A percentile compares a stretch with the other conserved stretches of the same genome.
These are phyloP conservation scores for Xerocomellus intermedius DNA, from an alignment of 768 basidiomycete species.

Conservation along the genomic window DNA sequence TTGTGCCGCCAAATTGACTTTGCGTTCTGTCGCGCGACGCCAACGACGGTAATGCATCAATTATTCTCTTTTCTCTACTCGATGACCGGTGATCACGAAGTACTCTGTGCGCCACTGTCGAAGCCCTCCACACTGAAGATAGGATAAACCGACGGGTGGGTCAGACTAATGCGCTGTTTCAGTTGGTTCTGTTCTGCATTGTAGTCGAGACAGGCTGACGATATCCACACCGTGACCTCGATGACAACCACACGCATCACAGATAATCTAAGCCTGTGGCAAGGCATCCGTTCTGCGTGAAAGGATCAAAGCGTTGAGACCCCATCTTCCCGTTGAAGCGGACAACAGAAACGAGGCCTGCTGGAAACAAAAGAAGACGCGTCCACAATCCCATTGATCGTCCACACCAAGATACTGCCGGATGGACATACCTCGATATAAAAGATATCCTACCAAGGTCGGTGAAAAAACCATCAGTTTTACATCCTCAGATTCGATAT, in stretches of 20 bases:
- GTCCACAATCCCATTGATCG: neutral
- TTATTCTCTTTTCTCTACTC: neutral
- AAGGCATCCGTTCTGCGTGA: too few relatives aligned
- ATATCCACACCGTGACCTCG: too few relatives aligned
- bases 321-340: neutral
- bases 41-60: neutral
- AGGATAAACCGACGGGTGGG: neutral
- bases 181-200: neutral
- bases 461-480: neutral
- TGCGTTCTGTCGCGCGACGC: too few relatives aligned
- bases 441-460: neutral
- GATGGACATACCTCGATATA: slow-evolving; percentile 10
- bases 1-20: neutral
- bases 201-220: neutral
- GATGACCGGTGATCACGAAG: neutral
- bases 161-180: neutral
- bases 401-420: neutral
- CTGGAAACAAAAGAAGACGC: neutral
- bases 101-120: neutral
- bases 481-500: neutral
- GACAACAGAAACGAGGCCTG: neutral
- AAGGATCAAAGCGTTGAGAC: too few relatives aligned
- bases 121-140: neutral
- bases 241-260: too few relatives aligned
- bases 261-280: too few relatives aligned